Evolutionary conservation across 202 grass and related monocot genomes (phyloP).

Genomic region (Setaria italica): DNA sequence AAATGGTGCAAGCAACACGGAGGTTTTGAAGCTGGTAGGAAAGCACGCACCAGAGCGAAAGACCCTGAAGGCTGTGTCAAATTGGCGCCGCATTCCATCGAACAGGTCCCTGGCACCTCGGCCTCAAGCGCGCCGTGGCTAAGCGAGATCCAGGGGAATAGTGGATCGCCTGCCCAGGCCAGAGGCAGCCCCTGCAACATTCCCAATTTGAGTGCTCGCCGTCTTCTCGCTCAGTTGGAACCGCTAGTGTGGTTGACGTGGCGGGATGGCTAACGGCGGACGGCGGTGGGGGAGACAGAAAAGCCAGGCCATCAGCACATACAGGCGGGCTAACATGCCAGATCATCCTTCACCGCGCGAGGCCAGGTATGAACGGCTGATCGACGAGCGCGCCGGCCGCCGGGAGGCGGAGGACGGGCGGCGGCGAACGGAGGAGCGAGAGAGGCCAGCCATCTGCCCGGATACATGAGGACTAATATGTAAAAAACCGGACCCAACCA

Average conservation of each 20-base stretch:
- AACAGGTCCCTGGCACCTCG: background rate
- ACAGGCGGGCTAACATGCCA: background rate
- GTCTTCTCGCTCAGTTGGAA: too few relatives aligned
- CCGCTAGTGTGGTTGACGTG: background rate
- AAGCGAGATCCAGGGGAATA: background rate
- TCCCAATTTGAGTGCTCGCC: background rate
- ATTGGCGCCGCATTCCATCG: conserved; percentile 9
- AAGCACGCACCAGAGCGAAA: background rate
- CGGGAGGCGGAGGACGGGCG: background rate
- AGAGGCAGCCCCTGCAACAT: too few relatives aligned
- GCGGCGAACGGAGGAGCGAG: background rate
- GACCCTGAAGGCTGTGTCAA: background rate
- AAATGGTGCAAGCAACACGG: background rate
- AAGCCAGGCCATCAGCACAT: background rate
- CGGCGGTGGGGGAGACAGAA: background rate
- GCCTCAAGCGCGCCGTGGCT: too few relatives aligned
- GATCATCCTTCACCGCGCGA: background rate
- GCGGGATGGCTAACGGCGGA: background rate
- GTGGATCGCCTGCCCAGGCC: background rate
- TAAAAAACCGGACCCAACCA: background rate
- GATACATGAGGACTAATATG: background rate
- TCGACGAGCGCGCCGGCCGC: background rate
- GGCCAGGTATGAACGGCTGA: background rate
- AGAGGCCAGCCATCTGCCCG: background rate
- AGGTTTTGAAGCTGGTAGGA: background rate